These are phyloP conservation scores for Saccharomycodes ludwigii DNA, from an alignment of 805 yeast genomes.

Conservation along the genomic window DNA sequence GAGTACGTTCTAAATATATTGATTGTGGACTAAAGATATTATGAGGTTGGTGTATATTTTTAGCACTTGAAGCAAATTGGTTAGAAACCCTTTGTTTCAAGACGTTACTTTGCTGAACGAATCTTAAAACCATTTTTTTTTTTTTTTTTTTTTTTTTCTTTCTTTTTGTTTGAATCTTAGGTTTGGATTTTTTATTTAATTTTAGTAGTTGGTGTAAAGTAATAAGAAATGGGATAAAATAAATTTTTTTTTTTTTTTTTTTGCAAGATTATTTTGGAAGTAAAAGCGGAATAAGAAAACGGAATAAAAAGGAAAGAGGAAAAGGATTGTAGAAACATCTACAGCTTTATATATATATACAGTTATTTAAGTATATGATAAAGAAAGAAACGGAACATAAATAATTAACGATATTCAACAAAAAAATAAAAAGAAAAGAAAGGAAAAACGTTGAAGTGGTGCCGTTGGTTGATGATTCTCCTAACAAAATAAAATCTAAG, in stretches of 20 bases:
- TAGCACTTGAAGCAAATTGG: constrained; percentile 25
- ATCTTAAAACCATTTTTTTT: constrained; percentile 16
- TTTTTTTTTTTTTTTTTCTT: neutral
- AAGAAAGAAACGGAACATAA: no score
- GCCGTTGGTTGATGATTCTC: no score
- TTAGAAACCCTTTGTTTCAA: constrained; percentile 27
- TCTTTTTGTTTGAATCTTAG: neutral
- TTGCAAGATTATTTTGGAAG: neutral
- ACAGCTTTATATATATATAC: neutral
- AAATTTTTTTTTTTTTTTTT: neutral
- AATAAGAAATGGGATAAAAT: no score
- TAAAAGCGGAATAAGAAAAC: neutral
- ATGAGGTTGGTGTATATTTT: neutral
- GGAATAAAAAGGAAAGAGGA: neutral
- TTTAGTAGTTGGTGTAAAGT: no score
- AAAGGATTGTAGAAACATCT: no score
- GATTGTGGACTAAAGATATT: constrained; percentile 15
- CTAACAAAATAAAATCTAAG: no score
- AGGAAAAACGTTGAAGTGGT: no score
- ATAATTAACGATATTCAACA: no score
- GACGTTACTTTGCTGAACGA: constrained; percentile 23
- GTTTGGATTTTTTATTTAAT: no score
- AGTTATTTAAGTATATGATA: neutral
- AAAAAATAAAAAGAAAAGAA: no score
- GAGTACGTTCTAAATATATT: constrained; percentile 25